Percentiles rank a stretch among this genome's conserved stretches.
phyloP scores from a whole-genome alignment of 1,284 basidiomycete species.

The Ustilago vetiveriae region DNA sequence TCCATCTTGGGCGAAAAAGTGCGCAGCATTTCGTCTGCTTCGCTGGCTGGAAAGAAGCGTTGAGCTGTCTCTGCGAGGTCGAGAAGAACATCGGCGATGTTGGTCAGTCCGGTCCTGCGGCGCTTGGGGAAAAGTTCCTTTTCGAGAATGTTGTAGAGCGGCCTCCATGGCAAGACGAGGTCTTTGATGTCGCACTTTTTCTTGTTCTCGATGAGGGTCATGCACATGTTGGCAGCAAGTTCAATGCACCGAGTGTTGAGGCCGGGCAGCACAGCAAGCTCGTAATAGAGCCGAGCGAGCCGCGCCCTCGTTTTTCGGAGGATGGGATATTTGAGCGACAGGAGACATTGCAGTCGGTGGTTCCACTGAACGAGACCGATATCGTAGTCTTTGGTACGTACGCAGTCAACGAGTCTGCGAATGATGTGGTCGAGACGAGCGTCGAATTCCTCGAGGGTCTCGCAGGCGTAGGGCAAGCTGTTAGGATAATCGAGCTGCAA shows the following conservation, averaged over 20 bases:
- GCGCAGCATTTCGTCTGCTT: conserved; percentile 88
- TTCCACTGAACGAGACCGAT: conserved; percentile 72
- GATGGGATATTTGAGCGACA: conserved; percentile 67
- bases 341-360: conserved; percentile 62
- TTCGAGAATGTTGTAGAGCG: conserved; percentile 81
- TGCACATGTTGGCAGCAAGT: conserved; percentile 78
- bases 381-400: conserved; percentile 76
- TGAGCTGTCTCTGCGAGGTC: conserved; percentile 83
- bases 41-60: conserved; percentile 88
- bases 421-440: conserved; percentile 80
- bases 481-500: conserved; percentile 61
- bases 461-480: conserved; percentile 80
- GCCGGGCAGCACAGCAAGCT: conserved; percentile 79
- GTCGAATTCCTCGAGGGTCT: conserved; percentile 82
- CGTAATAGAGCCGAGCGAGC: conserved; percentile 84
- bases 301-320: conserved; percentile 75
- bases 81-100: conserved; percentile 80
- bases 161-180: conserved; percentile 86
- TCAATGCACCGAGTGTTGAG: conserved; percentile 78
- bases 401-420: conserved; percentile 77
- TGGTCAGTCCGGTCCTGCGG: conserved; percentile 67
- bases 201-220: conserved; percentile 79
- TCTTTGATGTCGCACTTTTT: conserved; percentile 81
- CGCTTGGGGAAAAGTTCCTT: conserved; percentile 84
- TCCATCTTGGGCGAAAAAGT: conserved; percentile 80